Percentiles rank a stretch among this genome's conserved stretches.
phyloP scores from a whole-genome alignment of 106 monocot species.

The Apostasia ramifera region DNA sequence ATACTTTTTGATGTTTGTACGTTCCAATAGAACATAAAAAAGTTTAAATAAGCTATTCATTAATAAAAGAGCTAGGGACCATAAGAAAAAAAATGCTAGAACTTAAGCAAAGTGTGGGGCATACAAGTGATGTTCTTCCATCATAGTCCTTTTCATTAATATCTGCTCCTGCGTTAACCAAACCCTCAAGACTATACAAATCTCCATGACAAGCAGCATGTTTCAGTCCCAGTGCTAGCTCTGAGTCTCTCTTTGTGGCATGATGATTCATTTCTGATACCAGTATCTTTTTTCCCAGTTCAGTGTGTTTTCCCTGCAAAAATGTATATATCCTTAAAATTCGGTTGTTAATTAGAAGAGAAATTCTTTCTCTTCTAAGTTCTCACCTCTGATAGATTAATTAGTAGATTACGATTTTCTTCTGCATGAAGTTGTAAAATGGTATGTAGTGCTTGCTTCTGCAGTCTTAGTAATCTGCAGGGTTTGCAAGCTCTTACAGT shows the following conservation, averaged over 20 bases:
- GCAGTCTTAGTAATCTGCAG: slow-evolving; percentile 52
- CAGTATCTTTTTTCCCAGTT: slow-evolving; percentile 39
- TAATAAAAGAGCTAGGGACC: too few species aligned
- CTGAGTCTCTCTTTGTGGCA: slow-evolving; percentile 52
- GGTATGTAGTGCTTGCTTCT: slow-evolving; percentile 54
- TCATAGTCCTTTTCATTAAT: slow-evolving; percentile 52
- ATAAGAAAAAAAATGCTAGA: too few species aligned
- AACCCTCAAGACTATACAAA: slow-evolving; percentile 37
- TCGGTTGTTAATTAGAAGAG: neutral
- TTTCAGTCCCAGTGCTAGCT: slow-evolving; percentile 45
- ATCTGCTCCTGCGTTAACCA: slow-evolving; percentile 62
- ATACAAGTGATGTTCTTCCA: slow-evolving; percentile 62
- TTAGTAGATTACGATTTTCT: slow-evolving; percentile 30
- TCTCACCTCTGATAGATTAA: slow-evolving; percentile 45
- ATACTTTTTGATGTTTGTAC: too few species aligned
- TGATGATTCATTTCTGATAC: slow-evolving; percentile 55
- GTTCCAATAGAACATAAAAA: too few species aligned
- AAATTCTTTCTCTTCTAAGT: neutral
- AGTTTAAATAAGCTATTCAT: too few species aligned
- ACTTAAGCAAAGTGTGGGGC: neutral
- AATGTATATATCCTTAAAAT: neutral
- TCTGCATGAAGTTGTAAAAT: slow-evolving; percentile 35
- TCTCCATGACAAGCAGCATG: slow-evolving; percentile 56
- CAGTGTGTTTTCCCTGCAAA: slow-evolving; percentile 37
- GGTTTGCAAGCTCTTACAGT: slow-evolving; percentile 57